Conservation (phyloP, 2,329 filamentous ascomycete species). For the Immersiporthe knoxdaviesiana region DNA sequence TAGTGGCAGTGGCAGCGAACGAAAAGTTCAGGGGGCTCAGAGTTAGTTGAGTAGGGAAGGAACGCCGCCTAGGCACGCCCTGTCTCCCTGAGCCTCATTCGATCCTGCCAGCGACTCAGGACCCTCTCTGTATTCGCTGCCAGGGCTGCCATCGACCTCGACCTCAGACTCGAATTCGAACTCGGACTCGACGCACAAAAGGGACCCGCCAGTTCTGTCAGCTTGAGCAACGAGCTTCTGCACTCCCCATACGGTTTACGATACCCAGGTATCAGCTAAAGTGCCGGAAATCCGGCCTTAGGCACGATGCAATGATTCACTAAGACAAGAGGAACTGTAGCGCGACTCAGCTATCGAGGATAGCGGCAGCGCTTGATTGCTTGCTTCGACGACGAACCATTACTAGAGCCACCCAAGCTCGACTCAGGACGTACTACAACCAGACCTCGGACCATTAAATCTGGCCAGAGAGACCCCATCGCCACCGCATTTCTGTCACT, state of each 20-base stretch:
- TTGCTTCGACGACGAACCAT: too few species aligned
- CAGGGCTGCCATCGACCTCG: not conserved
- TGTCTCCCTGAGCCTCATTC: not conserved
- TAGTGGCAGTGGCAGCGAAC: not conserved
- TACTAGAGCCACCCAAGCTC: too few species aligned
- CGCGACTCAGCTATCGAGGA: not conserved
- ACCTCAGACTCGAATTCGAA: not conserved
- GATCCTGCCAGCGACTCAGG: not conserved
- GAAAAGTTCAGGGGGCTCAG: not conserved
- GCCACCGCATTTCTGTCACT: not conserved
- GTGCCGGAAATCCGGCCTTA: not conserved
- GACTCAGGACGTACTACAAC: too few species aligned
- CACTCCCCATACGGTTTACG: not conserved
- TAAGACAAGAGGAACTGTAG: too few species aligned
- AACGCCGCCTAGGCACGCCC: not conserved
- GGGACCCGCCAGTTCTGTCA: not conserved
- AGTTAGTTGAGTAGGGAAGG: not conserved
- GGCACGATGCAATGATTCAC: not conserved
- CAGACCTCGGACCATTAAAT: too few species aligned
- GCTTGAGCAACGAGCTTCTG: not conserved
- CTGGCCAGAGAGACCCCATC: not conserved
- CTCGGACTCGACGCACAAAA: not conserved
- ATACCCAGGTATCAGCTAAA: not conserved
- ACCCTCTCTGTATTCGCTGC: not conserved
- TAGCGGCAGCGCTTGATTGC: not conserved